phyloP scores from a whole-genome alignment of 1,284 basidiomycete species.

The Rhodotorula sp. region DNA sequence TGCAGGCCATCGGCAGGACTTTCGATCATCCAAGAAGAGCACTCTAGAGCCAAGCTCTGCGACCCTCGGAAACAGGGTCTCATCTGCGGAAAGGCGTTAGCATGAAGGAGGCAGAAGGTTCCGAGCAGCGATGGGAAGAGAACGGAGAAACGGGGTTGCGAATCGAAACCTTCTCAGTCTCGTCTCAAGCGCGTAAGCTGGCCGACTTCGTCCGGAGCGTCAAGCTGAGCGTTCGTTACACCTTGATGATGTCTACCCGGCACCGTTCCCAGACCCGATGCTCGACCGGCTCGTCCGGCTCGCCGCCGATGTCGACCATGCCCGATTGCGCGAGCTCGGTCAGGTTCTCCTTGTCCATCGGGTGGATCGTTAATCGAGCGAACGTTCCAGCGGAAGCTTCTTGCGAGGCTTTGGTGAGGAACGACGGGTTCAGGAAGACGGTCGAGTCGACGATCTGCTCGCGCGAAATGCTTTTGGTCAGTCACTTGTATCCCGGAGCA shows the following conservation, averaged over 20 bases:
- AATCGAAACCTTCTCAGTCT: too few relatives aligned
- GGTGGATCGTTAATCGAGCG: slow-evolving; percentile 44
- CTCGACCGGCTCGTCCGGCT: slow-evolving; percentile 36
- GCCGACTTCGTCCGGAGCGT: too few relatives aligned
- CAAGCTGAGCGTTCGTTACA: slow-evolving; percentile 9
- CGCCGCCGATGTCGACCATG: slow-evolving; percentile 26
- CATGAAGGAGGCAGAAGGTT: too few relatives aligned
- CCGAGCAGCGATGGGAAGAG: too few relatives aligned
- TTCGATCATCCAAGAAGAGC: too few relatives aligned
- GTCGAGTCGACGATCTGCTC: slow-evolving; percentile 64
- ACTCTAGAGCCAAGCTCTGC: too few relatives aligned
- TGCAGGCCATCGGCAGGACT: too few relatives aligned
- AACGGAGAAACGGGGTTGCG: too few relatives aligned
- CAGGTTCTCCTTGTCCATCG: slow-evolving; percentile 41
- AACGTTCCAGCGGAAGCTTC: slow-evolving; percentile 48
- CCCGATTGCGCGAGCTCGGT: slow-evolving; percentile 22
- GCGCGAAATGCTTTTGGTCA: slow-evolving; percentile 9
- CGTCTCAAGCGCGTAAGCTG: too few relatives aligned
- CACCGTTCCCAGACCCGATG: slow-evolving; percentile 42
- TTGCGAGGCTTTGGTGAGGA: slow-evolving; percentile 59
- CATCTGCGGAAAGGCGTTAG: too few relatives aligned
- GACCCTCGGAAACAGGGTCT: too few relatives aligned
- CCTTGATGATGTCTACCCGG: slow-evolving; percentile 43
- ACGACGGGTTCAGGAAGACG: slow-evolving; percentile 68
- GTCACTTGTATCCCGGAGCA: slow-evolving; percentile 18